Percentiles rank a stretch among this genome's conserved stretches.
phyloP scores from a whole-genome alignment of 2,329 filamentous ascomycete genomes.

The Gnomoniopsis smithogilvyi region DNA sequence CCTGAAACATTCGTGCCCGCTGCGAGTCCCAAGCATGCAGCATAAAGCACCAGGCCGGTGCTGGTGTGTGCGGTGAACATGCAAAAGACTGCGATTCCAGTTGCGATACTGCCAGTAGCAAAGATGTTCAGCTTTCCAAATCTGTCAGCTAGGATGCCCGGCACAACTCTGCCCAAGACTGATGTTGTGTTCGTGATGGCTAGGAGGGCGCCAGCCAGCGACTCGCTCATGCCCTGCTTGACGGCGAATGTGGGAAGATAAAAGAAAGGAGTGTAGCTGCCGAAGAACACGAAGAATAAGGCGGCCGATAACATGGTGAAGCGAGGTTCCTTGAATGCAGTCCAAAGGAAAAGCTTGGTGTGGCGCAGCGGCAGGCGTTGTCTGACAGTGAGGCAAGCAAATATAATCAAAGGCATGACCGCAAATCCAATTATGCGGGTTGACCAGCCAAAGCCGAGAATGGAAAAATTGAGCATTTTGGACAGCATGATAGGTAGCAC shows the following conservation, averaged over 20 bases:
- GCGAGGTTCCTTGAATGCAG: not conserved
- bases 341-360: not conserved
- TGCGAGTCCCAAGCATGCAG: slow-evolving; percentile 35
- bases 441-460: slow-evolving; percentile 26
- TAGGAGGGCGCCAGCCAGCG: slow-evolving; percentile 13
- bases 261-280: slow-evolving; percentile 21
- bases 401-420: slow-evolving; percentile 18
- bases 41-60: slow-evolving; percentile 34
- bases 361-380: not conserved
- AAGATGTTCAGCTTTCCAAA: slow-evolving; percentile 5
- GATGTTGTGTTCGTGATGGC: slow-evolving; percentile 18
- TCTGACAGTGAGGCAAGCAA: not conserved
- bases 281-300: slow-evolving; percentile 14
- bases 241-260: slow-evolving; percentile 18
- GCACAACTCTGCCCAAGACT: not conserved
- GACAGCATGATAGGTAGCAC: slow-evolving; percentile 29
- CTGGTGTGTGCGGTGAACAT: slow-evolving; percentile 29
- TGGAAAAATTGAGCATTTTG: slow-evolving; percentile 15
- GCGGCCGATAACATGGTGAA: not conserved
- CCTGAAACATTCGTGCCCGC: slow-evolving; percentile 45
- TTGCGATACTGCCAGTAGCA: not conserved
- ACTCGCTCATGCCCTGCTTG: not conserved
- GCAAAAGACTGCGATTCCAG: slow-evolving; percentile 35
- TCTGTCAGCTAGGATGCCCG: not conserved
- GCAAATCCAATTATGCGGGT: slow-evolving; percentile 25